Evolutionary conservation across 352 stramenopile genomes (phyloP).

Genomic region (Globisporangium megalacanthum): DNA sequence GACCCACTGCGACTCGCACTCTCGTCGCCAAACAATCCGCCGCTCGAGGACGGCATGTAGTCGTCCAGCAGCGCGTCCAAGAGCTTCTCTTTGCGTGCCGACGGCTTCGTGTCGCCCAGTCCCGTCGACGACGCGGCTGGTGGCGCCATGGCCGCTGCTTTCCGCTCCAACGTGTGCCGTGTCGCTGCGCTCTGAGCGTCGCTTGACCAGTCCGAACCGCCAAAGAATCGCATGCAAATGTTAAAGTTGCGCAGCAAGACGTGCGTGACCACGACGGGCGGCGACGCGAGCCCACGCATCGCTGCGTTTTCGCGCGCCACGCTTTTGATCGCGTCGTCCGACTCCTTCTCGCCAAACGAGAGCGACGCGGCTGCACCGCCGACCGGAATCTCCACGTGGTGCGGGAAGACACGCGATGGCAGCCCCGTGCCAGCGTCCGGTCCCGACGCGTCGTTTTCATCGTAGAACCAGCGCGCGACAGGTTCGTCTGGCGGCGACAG

Average conservation of each 20-base stretch:
- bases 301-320: slow-evolving; percentile 58
- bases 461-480: slow-evolving; percentile 78
- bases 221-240: slow-evolving; percentile 86
- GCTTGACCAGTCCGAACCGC: slow-evolving; percentile 73
- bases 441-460: slow-evolving; percentile 32
- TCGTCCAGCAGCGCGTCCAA: slow-evolving; percentile 77
- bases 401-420: slow-evolving; percentile 76
- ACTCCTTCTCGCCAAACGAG: slow-evolving; percentile 84
- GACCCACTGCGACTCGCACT: slow-evolving; percentile 15
- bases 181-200: slow-evolving; percentile 39
- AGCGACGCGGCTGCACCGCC: slow-evolving; percentile 74
- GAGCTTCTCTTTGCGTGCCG: slow-evolving; percentile 59
- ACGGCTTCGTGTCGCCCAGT: slow-evolving; percentile 4
- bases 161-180: slow-evolving; percentile 13
- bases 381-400: slow-evolving; percentile 86
- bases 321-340: slow-evolving; percentile 60
- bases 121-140: background rate
- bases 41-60: slow-evolving; percentile 64
- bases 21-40: slow-evolving; percentile 44
- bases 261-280: slow-evolving; percentile 69
- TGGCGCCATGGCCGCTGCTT: background rate
- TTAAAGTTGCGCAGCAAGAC: slow-evolving; percentile 86
- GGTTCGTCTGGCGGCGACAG: slow-evolving; percentile 65
- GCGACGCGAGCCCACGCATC: slow-evolving; percentile 34
- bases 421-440: slow-evolving; percentile 30